Percentiles rank a stretch among this genome's conserved stretches.
phyloP scores from a whole-genome alignment of 148 eudicot species.

The Camellia sinensis region DNA sequence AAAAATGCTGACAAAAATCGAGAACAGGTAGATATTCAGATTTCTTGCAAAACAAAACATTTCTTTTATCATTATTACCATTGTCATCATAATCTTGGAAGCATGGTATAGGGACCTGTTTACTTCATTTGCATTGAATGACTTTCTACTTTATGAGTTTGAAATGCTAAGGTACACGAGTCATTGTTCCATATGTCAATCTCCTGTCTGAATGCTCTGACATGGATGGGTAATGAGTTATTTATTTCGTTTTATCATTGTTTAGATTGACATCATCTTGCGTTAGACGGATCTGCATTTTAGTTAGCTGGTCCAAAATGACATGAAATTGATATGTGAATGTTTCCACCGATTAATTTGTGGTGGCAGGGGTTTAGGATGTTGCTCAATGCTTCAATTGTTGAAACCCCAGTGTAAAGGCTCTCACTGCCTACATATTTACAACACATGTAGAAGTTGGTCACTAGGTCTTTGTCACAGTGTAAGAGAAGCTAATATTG shows the following conservation, averaged over 20 bases:
- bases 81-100: background rate
- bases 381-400: background rate
- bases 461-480: too few relatives aligned
- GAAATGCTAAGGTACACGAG: background rate
- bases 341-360: background rate
- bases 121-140: background rate
- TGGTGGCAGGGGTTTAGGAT: background rate
- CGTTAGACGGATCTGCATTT: background rate
- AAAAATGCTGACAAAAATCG: constrained; percentile 82
- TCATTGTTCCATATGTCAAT: background rate
- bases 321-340: background rate
- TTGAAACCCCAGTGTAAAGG: too few relatives aligned
- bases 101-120: background rate
- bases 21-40: constrained; percentile 57
- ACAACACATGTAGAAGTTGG: too few relatives aligned
- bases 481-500: too few relatives aligned
- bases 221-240: background rate
- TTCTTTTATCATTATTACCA: background rate
- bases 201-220: background rate
- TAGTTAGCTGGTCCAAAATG: background rate
- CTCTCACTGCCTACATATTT: too few relatives aligned
- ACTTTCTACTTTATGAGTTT: background rate
- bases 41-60: background rate
- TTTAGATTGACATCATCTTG: background rate
- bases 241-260: background rate